Evolutionary conservation across 768 basidiomycete genomes (phyloP), one percentile per base, ranked within the genome.

Genomic region (Saitozyma podzolica): DNA sequence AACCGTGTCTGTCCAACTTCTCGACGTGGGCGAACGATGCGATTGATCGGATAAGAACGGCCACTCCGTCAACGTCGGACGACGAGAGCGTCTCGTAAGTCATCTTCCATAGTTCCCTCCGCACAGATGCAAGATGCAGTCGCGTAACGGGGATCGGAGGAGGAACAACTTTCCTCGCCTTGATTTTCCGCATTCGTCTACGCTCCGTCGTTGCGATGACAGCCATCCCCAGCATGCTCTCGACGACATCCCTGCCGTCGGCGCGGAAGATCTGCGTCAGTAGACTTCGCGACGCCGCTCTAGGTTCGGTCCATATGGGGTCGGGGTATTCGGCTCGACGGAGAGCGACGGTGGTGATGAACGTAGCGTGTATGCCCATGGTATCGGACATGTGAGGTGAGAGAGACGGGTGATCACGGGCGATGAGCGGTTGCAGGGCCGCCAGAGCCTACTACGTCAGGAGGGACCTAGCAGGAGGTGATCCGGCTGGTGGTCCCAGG

Each of bases 11-110:
- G 56, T 74, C 69, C 5, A 95, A 80, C 19, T 78, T 73, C 73
- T 91, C 89, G 40, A 93, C 75, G 75, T 91, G 88, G 9, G 88
- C 84, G 37, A 84, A 83, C 39, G 82, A 82, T 2, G 89, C 82
- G 8, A 89, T 79, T 1, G 86, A 80, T 40, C 82, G 78, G 45
- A 93, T 80, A 39, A 93, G 76, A 43, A 84, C 81, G 9, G 84
- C 83, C 20, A 88, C 81, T 0, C 84, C 89, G 40, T 85, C 82
- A 8, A 81, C 73, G 71, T 93, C 90, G 47, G 80, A 81, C 17
- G 84, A 82, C 50, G 84, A 83, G 5, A 92, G 75, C 7, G 81
- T 80, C 9, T 84, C 82, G 69, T 89, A 93, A 3, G 85, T 80
- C 66, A 83, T 84, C 56, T 79, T 81, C 94, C 94, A 97, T 40